A percentile compares a stretch with the other conserved stretches of the same genome.
phyloP scores from a whole-genome alignment of 73 alveolate species.

The Paramecium caudatum region DNA sequence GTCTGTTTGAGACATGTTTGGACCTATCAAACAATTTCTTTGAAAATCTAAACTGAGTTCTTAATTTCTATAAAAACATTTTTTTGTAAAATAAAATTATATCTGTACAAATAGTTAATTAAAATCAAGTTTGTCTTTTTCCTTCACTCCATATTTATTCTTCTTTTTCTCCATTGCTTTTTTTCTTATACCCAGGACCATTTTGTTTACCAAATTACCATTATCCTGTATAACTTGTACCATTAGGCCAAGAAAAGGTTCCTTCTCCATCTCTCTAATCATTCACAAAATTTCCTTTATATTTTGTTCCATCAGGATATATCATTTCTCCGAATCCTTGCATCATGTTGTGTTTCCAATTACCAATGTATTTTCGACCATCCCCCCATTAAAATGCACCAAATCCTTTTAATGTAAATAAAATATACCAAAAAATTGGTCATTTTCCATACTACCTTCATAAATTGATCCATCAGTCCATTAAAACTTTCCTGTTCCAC shows the following conservation, averaged over 20 bases:
- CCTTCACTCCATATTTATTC: constrained; percentile 30
- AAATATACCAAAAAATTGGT: neutral
- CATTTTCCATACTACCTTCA: constrained; percentile 65
- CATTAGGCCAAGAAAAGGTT: constrained; percentile 68
- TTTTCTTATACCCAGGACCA: constrained; percentile 64
- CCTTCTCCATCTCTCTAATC: constrained; percentile 74
- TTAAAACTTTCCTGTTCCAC: constrained; percentile 77
- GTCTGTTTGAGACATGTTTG: neutral
- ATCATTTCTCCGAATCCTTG: constrained; percentile 77
- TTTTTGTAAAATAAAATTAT: too few species aligned
- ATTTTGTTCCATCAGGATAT: constrained; percentile 76
- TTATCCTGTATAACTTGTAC: constrained; percentile 71
- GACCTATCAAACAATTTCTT: constrained; percentile 21
- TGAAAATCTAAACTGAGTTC: too few species aligned
- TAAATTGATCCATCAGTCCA: constrained; percentile 81
- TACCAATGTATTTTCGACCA: constrained; percentile 74
- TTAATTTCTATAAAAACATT: too few species aligned
- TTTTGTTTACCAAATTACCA: constrained; percentile 74
- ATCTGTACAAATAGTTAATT: too few species aligned
- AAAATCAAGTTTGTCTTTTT: neutral
- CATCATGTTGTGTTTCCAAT: constrained; percentile 79
- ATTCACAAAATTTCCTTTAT: constrained; percentile 73
- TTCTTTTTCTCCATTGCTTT: neutral
- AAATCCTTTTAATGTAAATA: neutral
- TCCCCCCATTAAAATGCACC: constrained; percentile 73